Evolutionary conservation across 495 filamentous ascomycete genomes (phyloP), one percentile per base, ranked within the genome.

Genomic region (Apiosordaria backusii): DNA sequence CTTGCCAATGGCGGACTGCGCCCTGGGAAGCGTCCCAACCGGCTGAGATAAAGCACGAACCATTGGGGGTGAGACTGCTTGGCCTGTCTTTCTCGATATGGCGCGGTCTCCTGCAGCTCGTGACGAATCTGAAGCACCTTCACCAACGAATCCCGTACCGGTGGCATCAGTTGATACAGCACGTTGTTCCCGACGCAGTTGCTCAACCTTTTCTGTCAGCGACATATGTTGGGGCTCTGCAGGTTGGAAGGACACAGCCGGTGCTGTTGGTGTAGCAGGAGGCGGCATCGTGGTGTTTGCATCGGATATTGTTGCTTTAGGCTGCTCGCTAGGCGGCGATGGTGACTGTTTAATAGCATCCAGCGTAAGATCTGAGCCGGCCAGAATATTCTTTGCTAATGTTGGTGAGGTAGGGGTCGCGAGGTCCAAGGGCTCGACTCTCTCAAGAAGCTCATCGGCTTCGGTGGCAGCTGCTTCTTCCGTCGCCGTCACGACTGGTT

Each of bases 41-140:
- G 92, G 91, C 62, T 93, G 90, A 21, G 90, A 89, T 58, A 91
- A 83, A 22, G 91, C 84, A 50, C 92, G 88, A 57, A 85, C 71
- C 60, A 94, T 78, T 1, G 89, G 87, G 54, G 90, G 89, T 50
- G 88, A 89, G 22, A 84, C 80, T 53, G 81, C 75, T 63, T 68
- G 65, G 66, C 79, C 73, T 60, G 72, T 71, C 69, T 78, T 76
- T 67, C 82, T 75, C 62, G 79, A 75, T 71, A 76, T 21, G 59
- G 77, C 65, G 9, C 82, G 82, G 22, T 85, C 82, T 4, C 72
- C 59, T 13, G 63, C 21, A 29, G 69, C 72, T 15, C 68, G 68
- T 7, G 66, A 26, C 1, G 27, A 64, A 25, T 67, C 65, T 57
- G 64, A 10, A 1, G 55, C 54, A 21, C 50, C 68, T 62, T 67